Base-by-base conservation (phyloP, 2,329 filamentous ascomycete genomes). In the Fusarium bulbicola region DNA sequence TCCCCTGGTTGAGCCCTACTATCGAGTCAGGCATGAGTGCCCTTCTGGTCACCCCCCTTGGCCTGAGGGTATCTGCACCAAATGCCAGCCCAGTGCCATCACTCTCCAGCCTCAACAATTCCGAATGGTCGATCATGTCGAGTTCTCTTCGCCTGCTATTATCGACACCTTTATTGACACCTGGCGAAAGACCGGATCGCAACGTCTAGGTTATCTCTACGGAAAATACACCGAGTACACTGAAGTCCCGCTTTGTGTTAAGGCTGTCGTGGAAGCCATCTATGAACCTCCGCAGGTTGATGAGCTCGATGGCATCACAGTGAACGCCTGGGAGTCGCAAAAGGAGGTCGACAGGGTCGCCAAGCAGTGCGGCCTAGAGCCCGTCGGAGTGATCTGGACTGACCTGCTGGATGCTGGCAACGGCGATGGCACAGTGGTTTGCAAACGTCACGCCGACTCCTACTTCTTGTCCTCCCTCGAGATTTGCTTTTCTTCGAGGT, bases 51-150 rank as follows among this genome's bases (percentile, higher is more conserved):
- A 99, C 82, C 92, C 95, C 24, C 90, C 92, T 46, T 99, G 96
- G 91, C 96, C 96, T 7, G 95, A 97, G 77, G 96, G 96, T 21
- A 98, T 99, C 74, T 99, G 96, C 85, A 97, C 94, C 66, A 99
- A 98, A 81, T 99, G 96, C 78, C 97, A 99, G 80, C 96, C 96
- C 13, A 97, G 95, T 73, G 95, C 96, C 63, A 99, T 99, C 79
- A 97, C 94, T 16, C 85, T 99, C 59, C 95, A 98, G 80, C 94
- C 95, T 10, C 96, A 99, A 82, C 88, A 92, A 26, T 99, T 95
- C 81, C 94, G 96, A 58, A 98, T 96, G 93, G 95, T 99, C 7
- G 96, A 99, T 78, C 96, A 99, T 81, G 96, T 99, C 72, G 97
- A 99, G 82, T 98, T 99, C 80, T 92, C 95, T 4, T 92, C 93